Evolutionary conservation across 345 rosid genomes (phyloP), one percentile per base, ranked within the genome.

Genomic region (Eucalyptus melliodora): DNA sequence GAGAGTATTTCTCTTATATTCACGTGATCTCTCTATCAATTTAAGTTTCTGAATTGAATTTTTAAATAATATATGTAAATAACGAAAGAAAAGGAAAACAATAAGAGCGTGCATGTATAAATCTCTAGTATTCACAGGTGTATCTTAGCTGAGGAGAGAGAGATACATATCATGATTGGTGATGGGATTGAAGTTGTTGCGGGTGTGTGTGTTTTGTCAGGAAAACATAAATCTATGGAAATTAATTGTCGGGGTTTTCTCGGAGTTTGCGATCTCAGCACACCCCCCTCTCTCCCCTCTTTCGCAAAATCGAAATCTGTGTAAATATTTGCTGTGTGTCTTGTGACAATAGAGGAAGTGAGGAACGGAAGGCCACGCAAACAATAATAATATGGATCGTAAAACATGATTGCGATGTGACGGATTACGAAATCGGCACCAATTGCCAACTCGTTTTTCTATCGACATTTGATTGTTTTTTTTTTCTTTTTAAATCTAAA

Each of bases 51-150:
- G n/a, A n/a, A n/a, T n/a, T n/a, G n/a, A 34, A 17, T 34, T 34
- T 69, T 69, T 5, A 16, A 5, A 8, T 1, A 6, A 3, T 17
- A 31, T 0, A 17, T 16, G 7, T 1, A 5, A 31, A 34, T 34
- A 60, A 27, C 69, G 12, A 12, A 60, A 62, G 31, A 62, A 27
- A 30, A 27, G 31, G 30, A 9, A 56, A 62, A 30, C 31, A 30
- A 62, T 62, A 1, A 11, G 69, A 12, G 69, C 4, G 69, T 62
- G 69, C 69, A 62, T 30, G 69, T 12, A 62, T 62, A 62, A 11
- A 62, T 62, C 34, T 27, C 34, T 62, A 6, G 69, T 60, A 34
- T 69, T 17, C 16, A 17, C 24, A 9, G 42, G 19, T 16, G 81
- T 31, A 31, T 17, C 24, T 69, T 34, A 69, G 81, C 81, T 11